phyloP scores from a whole-genome alignment of 805 yeast species.

The Sugiyamaella valdiviana region DNA sequence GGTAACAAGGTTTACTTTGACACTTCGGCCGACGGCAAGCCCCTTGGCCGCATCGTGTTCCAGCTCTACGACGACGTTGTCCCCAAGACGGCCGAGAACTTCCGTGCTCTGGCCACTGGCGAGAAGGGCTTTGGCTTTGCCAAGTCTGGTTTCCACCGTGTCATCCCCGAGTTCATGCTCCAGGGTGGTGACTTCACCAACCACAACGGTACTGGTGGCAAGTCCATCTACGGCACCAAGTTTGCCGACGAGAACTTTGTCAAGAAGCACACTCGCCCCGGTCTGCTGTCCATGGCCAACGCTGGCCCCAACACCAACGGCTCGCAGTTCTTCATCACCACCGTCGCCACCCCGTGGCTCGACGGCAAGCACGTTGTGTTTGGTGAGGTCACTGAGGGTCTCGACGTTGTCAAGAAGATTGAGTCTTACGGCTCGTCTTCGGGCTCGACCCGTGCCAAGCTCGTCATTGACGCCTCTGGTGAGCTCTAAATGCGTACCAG shows the following conservation, averaged over 20 bases:
- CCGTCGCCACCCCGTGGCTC: constrained; percentile 80
- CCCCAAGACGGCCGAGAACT: constrained; percentile 94
- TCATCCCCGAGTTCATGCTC: constrained; percentile 92
- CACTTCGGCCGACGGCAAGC: constrained; percentile 65
- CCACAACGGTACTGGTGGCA: constrained; percentile 91
- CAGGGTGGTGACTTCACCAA: constrained; percentile 90
- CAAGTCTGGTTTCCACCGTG: constrained; percentile 90
- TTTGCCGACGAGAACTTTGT: constrained; percentile 73
- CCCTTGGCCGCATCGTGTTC: constrained; percentile 80
- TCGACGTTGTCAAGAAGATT: constrained; percentile 77
- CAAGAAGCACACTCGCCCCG: constrained; percentile 70
- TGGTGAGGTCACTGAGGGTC: constrained; percentile 84
- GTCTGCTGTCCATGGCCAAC: constrained; percentile 92
- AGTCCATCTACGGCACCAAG: constrained; percentile 68
- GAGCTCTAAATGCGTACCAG: constrained; percentile 38
- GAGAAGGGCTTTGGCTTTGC: constrained; percentile 92
- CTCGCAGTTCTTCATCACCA: constrained; percentile 93
- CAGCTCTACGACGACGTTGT: constrained; percentile 79
- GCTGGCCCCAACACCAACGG: constrained; percentile 99
- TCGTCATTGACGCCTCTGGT: constrained; percentile 60
- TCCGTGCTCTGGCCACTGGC: constrained; percentile 90
- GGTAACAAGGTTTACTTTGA: constrained; percentile 64
- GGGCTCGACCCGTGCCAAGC: constrained; percentile 60
- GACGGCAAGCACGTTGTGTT: constrained; percentile 94
- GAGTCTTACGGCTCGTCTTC: constrained; percentile 66